Evolutionary conservation across 139 green algal genomes (phyloP).

Genomic region (Chlamydomonas schloesseri): DNA sequence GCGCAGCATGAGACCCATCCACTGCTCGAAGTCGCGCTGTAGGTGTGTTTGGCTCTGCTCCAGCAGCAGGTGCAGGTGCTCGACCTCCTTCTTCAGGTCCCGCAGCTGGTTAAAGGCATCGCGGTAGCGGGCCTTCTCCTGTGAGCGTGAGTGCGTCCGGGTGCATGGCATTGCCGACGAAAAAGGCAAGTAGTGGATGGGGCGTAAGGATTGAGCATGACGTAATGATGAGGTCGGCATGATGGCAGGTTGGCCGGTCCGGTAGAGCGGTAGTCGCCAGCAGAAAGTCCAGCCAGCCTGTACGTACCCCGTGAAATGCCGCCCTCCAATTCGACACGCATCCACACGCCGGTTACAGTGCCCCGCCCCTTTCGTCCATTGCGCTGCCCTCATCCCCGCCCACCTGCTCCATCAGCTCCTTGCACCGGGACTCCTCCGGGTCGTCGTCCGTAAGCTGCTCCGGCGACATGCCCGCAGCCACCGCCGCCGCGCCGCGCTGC

Average conservation of each 20-base stretch:
- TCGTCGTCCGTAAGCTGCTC: constrained; percentile 48
- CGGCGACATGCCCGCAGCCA: background rate
- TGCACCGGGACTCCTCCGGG: constrained; percentile 68
- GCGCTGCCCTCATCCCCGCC: no score
- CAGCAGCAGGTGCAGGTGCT: constrained; percentile 87
- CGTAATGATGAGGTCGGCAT: no score
- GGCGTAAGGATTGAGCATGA: no score
- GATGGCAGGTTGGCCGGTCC: no score
- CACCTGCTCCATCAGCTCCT: constrained; percentile 64
- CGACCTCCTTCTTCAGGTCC: constrained; percentile 88
- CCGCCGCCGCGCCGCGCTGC: constrained; percentile 54
- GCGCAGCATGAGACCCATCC: constrained; percentile 67
- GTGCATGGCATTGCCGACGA: no score
- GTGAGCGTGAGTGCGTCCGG: background rate
- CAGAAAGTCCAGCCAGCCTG: no score
- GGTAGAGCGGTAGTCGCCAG: no score
- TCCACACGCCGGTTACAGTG: no score
- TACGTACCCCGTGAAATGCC: no score
- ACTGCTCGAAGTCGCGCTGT: constrained; percentile 88
- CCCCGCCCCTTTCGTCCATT: no score
- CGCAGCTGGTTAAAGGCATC: constrained; percentile 78
- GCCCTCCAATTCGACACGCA: no score
- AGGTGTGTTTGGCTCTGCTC: constrained; percentile 76
- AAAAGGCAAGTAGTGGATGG: no score
- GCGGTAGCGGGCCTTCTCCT: constrained; percentile 85